These are phyloP conservation scores for Neurospora pannonica DNA, from an alignment of 495 filamentous ascomycete species.

Conservation along the genomic window DNA sequence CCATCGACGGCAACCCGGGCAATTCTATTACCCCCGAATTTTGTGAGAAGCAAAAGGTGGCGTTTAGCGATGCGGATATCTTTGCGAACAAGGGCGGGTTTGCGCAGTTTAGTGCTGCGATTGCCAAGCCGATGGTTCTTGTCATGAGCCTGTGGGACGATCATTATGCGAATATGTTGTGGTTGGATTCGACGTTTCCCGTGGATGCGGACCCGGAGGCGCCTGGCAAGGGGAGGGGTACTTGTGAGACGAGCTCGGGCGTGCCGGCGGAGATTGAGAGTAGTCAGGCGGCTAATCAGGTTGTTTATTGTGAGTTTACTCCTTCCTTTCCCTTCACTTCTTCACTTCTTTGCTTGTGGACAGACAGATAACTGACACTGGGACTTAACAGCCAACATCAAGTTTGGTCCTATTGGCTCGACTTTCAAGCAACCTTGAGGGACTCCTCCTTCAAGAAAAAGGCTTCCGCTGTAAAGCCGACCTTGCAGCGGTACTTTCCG, in stretches of 20 bases:
- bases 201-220: conserved; percentile 29
- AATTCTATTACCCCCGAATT: conserved; percentile 23
- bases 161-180: conserved; percentile 65
- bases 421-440: conserved; percentile 33
- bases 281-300: conserved; percentile 36
- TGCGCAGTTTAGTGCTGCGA: conserved; percentile 41
- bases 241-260: conserved; percentile 51
- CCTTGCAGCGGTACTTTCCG: background rate
- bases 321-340: too few relatives aligned
- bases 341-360: too few relatives aligned
- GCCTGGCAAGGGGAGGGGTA: conserved; percentile 60
- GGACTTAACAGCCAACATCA: conserved; percentile 46
- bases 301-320: conserved; percentile 27
- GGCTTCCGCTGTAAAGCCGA: background rate
- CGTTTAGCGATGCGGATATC: conserved; percentile 49
- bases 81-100: conserved; percentile 53
- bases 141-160: conserved; percentile 71
- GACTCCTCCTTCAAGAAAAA: background rate
- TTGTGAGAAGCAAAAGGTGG: conserved; percentile 11
- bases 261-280: conserved; percentile 48
- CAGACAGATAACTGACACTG: background rate
- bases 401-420: conserved; percentile 54
- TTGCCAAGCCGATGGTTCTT: conserved; percentile 54
- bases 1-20: conserved; percentile 37
- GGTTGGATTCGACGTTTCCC: conserved; percentile 70